These are phyloP conservation scores for Aspergillus baeticus DNA, from an alignment of 495 filamentous ascomycete species.

Conservation along the genomic window DNA sequence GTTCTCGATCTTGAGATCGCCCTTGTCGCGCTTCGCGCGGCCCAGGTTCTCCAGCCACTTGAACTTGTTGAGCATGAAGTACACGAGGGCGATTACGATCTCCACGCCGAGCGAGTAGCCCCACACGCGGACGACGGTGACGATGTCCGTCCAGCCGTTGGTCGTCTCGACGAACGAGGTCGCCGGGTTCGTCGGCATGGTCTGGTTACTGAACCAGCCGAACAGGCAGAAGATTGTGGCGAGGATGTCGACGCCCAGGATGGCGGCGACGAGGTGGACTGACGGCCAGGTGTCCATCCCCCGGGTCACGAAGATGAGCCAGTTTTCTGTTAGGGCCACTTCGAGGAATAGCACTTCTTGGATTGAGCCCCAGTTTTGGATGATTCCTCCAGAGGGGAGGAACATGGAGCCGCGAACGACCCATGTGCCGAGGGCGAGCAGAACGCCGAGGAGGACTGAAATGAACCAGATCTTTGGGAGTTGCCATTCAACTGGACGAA, in stretches of 20 bases:
- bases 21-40: constrained; percentile 62
- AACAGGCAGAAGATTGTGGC: constrained; percentile 71
- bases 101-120: constrained; percentile 70
- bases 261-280: constrained; percentile 64
- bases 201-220: constrained; percentile 61
- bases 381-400: constrained; percentile 64
- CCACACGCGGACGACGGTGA: constrained; percentile 79
- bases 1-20: constrained; percentile 74
- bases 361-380: constrained; percentile 67
- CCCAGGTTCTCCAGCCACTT: constrained; percentile 69
- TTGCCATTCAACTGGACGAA: constrained; percentile 73
- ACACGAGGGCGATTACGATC: constrained; percentile 73
- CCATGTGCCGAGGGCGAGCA: constrained; percentile 69
- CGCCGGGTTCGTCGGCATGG: constrained; percentile 42
- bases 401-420: constrained; percentile 64
- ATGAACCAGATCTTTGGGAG: constrained; percentile 77
- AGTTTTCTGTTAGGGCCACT: constrained; percentile 72
- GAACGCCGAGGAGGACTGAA: constrained; percentile 59
- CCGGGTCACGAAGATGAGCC: constrained; percentile 75
- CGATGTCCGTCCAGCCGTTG: constrained; percentile 69
- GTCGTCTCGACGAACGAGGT: constrained; percentile 43
- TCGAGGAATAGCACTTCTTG: constrained; percentile 72
- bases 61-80: constrained; percentile 68
- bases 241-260: constrained; percentile 63
- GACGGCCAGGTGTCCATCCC: constrained; percentile 66